phyloP scores from a whole-genome alignment of 805 yeast genomes.

The Tetrapisispora namnaoensis region DNA sequence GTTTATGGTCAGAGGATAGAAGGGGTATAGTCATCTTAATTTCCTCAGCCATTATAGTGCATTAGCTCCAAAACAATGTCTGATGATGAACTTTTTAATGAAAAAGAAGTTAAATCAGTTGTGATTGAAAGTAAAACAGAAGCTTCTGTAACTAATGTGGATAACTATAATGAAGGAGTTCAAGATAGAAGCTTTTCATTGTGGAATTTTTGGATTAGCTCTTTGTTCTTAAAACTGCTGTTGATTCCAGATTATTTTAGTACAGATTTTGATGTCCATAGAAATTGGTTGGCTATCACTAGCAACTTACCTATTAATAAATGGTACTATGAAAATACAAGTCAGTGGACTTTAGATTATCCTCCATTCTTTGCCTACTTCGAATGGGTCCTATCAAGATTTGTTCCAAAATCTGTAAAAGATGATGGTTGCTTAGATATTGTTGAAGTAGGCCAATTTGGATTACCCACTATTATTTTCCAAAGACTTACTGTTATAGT shows the following conservation, averaged over 20 bases:
- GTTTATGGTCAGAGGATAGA: no score
- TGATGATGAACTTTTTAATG: not conserved
- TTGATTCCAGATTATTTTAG: constrained; percentile 79
- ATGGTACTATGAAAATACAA: constrained; percentile 76
- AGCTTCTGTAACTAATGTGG: not conserved
- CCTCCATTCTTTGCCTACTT: constrained; percentile 98
- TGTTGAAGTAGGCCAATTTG: constrained; percentile 54
- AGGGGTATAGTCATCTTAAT: no score
- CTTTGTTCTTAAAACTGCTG: constrained; percentile 47
- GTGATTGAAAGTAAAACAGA: not conserved
- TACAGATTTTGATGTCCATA: constrained; percentile 94
- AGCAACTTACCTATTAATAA: constrained; percentile 55
- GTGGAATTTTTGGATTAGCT: constrained; percentile 59
- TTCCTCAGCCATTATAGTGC: no score
- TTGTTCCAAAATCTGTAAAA: constrained; percentile 54
- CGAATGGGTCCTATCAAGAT: constrained; percentile 67
- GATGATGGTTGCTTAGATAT: constrained; percentile 73
- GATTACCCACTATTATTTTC: constrained; percentile 69
- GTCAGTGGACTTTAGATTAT: constrained; percentile 92
- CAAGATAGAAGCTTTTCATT: constrained; percentile 35
- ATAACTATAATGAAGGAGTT: not conserved
- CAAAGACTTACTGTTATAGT: constrained; percentile 74
- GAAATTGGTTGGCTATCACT: constrained; percentile 95
- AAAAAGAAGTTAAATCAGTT: not conserved
- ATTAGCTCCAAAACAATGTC: not conserved